Evolutionary conservation across 768 basidiomycete species (phyloP).

Genomic region (Gelatoporia subvermispora): DNA sequence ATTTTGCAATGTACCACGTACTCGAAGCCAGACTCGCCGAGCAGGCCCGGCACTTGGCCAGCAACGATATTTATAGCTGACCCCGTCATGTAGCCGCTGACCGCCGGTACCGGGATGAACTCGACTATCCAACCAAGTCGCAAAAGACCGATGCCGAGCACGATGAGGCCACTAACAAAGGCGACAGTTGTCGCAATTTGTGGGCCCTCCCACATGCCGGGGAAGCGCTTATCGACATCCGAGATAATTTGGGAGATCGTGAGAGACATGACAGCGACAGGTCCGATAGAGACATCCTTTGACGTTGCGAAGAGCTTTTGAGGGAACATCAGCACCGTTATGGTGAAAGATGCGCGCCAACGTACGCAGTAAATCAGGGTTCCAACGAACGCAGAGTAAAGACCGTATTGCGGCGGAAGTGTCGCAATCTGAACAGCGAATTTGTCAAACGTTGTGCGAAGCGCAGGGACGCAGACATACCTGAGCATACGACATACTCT

Average conservation of each 20-base stretch:
- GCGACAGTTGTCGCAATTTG: conserved; percentile 83
- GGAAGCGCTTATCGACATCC: conserved; percentile 49
- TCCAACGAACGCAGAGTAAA: conserved; percentile 92
- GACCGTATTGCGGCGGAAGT: conserved; percentile 81
- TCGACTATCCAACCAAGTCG: conserved; percentile 93
- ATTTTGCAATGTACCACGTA: conserved; percentile 30
- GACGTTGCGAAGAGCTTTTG: conserved; percentile 88
- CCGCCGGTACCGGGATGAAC: conserved; percentile 83
- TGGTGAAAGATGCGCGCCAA: background rate
- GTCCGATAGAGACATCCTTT: conserved; percentile 99
- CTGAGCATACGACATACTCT: conserved; percentile 86
- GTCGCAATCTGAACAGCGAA: conserved; percentile 60
- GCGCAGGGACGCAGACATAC: conserved; percentile 29
- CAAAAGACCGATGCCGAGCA: conserved; percentile 83
- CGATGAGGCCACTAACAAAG: conserved; percentile 87
- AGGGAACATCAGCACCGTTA: conserved; percentile 1
- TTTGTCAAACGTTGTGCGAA: background rate
- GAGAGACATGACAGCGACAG: conserved; percentile 97
- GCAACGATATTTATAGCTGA: conserved; percentile 90
- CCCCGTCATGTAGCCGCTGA: conserved; percentile 94
- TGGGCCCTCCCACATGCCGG: conserved; percentile 55
- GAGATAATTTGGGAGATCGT: conserved; percentile 79
- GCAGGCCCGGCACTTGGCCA: conserved; percentile 83
- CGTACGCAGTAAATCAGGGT: conserved; percentile 78
- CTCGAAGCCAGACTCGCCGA: conserved; percentile 87